Evolutionary conservation across 2,329 filamentous ascomycete genomes (phyloP), one percentile per base, ranked within the genome.

Genomic region (Xylaria sp.): DNA sequence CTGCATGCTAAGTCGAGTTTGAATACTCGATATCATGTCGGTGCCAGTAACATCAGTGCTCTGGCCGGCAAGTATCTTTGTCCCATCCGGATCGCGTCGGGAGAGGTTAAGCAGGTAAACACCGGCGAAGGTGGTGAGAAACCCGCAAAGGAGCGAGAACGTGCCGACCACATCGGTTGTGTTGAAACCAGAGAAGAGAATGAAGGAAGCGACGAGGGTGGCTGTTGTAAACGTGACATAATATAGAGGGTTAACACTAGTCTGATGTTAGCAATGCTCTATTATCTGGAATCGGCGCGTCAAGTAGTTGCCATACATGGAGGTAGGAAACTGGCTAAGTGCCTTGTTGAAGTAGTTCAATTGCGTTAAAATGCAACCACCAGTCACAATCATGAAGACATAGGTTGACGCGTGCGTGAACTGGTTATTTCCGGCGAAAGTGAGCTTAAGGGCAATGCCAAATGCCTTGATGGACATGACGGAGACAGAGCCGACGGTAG

Each of bases 331-430:
- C 76, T 96, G 94, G 79, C 93, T 96, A 67, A 99, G 83, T 7
- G 96, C 96, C 81, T 99, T 99, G 85, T 99, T 99, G 82, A 99
- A 97, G 81, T 99, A 99, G 81, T 99, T 99, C 96, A 99, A 98
- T 84, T 99, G 96, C 9, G 94, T 97, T 72, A 99, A 80, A 77
- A 99, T 98, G 83, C 96, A 99, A 71, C 97, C 93, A 2, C 86
- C 85, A 0, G 94, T 96, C 71, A 98, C 88, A 72, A 99, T 97
- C 80, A 95, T 90, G 79, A 99, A 99, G 70, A 97, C 94, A 75
- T 99, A 99, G 66, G 96, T 99, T 56, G 94, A 97, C 1, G 96
- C 93, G 74, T 97, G 93, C 5, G 88, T 89, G 79, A 99, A 97
- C 80, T 99, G 96, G 81, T 99, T 99, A 80, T 96, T 91, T 61